Evolutionary conservation across 1,284 basidiomycete species (phyloP).

Genomic region (Melampsora abietis-canadensis): DNA sequence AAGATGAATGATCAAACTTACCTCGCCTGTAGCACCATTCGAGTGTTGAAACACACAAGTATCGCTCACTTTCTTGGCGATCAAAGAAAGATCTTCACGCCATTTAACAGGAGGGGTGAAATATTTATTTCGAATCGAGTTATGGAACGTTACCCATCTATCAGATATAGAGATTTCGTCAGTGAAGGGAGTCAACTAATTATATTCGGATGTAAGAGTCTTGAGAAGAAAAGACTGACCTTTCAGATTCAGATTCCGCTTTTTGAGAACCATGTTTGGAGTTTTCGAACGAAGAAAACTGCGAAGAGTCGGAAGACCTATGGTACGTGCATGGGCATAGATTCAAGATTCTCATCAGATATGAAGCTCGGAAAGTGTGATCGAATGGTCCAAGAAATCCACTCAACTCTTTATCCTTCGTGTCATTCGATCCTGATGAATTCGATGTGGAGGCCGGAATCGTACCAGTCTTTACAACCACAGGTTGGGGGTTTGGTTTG

Average conservation of each 20-base stretch:
- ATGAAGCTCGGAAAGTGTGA: no score
- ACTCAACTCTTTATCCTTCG: no score
- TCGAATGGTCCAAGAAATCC: no score
- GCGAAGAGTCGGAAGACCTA: not conserved
- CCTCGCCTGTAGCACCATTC: not conserved
- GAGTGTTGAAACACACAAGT: slow-evolving; percentile 4
- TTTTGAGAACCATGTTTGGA: not conserved
- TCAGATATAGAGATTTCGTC: not conserved
- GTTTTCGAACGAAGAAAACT: not conserved
- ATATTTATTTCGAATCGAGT: not conserved
- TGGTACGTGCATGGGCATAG: no score
- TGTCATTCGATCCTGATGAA: not conserved
- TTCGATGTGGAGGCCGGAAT: not conserved
- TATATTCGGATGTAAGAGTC: not conserved
- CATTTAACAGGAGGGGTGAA: not conserved
- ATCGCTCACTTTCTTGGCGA: not conserved
- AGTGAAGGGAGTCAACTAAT: not conserved
- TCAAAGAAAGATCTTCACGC: not conserved
- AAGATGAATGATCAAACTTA: not conserved
- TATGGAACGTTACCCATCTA: not conserved
- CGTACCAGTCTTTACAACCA: not conserved
- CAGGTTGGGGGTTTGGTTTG: not conserved
- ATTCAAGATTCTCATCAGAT: no score
- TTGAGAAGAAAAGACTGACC: not conserved
- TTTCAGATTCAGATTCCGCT: not conserved